Evolutionary conservation across 75 land plant species (phyloP).

Genomic region (Cupressus sempervirens): DNA sequence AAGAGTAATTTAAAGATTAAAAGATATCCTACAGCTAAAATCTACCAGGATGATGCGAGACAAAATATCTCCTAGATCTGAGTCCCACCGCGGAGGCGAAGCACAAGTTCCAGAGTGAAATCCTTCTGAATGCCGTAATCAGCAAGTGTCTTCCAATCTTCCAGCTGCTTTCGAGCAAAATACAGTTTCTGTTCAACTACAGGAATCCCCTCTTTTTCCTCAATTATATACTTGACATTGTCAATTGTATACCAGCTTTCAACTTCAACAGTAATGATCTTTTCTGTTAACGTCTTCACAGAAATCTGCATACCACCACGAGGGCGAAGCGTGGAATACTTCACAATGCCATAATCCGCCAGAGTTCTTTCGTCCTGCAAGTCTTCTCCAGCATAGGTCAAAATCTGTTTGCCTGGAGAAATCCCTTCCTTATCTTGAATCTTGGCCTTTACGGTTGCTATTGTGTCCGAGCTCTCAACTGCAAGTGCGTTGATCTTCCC

Average conservation of each 20-base stretch:
- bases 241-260: conserved; percentile 21
- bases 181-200: conserved; percentile 15
- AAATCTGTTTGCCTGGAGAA: not conserved
- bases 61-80: no score
- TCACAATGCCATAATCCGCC: not conserved
- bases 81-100: conserved; percentile 8
- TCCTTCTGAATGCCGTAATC: conserved; percentile 25
- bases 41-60: no score
- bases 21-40: no score
- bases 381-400: not conserved
- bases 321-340: not conserved
- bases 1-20: no score
- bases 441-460: not conserved
- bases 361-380: not conserved
- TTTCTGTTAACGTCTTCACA: conserved; percentile 14
- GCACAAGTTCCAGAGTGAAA: conserved; percentile 13
- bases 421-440: not conserved
- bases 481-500: no score
- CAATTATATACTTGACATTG: conserved; percentile 15
- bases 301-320: conserved; percentile 19
- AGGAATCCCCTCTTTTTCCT: conserved; percentile 21
- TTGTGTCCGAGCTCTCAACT: no score
- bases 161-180: conserved; percentile 21
- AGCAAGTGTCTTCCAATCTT: conserved; percentile 18
- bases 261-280: conserved; percentile 19